Evolutionary conservation across 1,284 basidiomycete species (phyloP), one percentile per base, ranked within the genome.

Genomic region (Malassezia psittaci): DNA sequence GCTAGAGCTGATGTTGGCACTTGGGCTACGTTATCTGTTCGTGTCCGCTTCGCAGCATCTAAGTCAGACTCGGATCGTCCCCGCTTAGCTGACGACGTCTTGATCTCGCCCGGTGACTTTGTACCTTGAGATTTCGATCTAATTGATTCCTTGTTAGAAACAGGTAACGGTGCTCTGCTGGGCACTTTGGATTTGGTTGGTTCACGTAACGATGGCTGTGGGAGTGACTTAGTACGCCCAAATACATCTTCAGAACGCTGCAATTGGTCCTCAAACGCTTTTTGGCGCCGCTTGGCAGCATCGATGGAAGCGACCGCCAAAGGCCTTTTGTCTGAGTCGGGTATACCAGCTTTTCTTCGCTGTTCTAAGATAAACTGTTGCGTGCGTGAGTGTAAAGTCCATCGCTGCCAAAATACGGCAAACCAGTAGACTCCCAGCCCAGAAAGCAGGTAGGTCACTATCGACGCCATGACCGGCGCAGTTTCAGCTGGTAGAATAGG

Each of bases 281-380:
- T 13, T 33, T 52, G 50, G 13, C 55, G 55, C 7, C 51, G 55
- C 13, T 38, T 18, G 10, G 45, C 42, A 1, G 45, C 55, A 21
- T 57, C 55, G 1, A 51, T 51, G 1, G 55, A 50, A 1, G 55
- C 55, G 5, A 38, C 47, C 16, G 48, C 41, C 5, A 54, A 29
- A 5, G 52, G 52, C 11, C 57, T 46, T 34, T 43, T 43, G 43
- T 59, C 57, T n/a, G 45, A 37, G 19, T 54, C 57, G 7, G 52
- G 52, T 34, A 51, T 54, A 11, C 57, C 52, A 6, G 57, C 51
- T 39, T 54, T 59, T 18, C 57, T 51, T 4, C 51, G 48, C 47
- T 54, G 52, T 5, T 54, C 57, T 9, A 51, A 32, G 12, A 54
- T 49, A 19, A 54, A 54, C 18, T 47, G 48, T 19, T 45, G 37